phyloP scores from a whole-genome alignment of 208 protist genomes.

The Wallacemonas sp. region DNA sequence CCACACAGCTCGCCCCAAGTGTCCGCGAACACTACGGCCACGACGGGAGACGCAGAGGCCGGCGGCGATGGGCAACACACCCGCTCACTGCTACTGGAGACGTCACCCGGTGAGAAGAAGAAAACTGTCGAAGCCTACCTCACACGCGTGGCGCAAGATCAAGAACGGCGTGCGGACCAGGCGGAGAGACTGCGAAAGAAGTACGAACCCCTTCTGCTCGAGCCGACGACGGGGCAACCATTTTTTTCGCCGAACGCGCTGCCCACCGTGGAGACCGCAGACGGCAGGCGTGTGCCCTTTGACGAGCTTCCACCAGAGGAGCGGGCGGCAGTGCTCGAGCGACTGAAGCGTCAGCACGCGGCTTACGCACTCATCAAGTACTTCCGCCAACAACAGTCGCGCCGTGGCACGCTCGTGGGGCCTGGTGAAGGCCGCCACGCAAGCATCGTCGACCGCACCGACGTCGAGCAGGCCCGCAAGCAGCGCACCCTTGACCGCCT shows the following conservation, averaged over 20 bases:
- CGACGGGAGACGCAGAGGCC: constrained; percentile 2
- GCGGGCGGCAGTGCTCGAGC: constrained; percentile 21
- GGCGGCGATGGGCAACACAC: neutral
- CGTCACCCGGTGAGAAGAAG: neutral
- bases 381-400: constrained; percentile 14
- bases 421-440: constrained; percentile 1
- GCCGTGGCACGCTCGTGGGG: constrained; percentile 2
- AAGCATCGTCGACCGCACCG: constrained; percentile 26
- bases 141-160: constrained; percentile 32
- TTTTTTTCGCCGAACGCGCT: constrained; percentile 63
- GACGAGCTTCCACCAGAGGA: constrained; percentile 37
- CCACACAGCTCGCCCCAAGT: neutral
- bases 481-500: constrained; percentile 17
- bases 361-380: constrained; percentile 38
- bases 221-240: constrained; percentile 43
- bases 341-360: constrained; percentile 23
- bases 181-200: constrained; percentile 24
- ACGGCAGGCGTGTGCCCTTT: constrained; percentile 45
- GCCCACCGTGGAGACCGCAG: constrained; percentile 38
- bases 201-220: constrained; percentile 18
- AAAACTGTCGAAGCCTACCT: constrained; percentile 24
- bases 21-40: neutral
- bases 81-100: neutral
- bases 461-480: constrained; percentile 21
- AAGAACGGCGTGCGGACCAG: constrained; percentile 26